Evolutionary conservation across 140 eudicot species (phyloP).

Genomic region (Oenanthe javanica): DNA sequence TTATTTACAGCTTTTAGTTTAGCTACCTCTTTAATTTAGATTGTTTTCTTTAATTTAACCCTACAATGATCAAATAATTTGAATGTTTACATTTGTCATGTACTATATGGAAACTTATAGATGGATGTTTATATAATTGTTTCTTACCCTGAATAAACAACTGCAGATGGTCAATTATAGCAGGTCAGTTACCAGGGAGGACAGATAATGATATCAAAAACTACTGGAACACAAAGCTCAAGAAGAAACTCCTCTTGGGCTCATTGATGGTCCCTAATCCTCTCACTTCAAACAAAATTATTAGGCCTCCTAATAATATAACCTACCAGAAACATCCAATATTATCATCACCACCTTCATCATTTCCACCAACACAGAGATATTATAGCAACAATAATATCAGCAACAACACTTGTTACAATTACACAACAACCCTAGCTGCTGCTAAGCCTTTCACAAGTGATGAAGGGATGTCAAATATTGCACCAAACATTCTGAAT

Average conservation of each 20-base stretch:
- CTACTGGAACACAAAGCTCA: conserved; percentile 97
- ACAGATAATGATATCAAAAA: conserved; percentile 97
- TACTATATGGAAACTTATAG: background rate
- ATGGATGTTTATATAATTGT: background rate
- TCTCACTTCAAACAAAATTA: conserved; percentile 15
- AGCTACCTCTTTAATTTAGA: background rate
- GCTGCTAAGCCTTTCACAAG: conserved; percentile 9
- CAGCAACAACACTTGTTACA: background rate
- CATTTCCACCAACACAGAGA: conserved; percentile 22
- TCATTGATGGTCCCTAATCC: conserved; percentile 20
- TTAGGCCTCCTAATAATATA: background rate
- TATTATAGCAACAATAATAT: conserved; percentile 22
- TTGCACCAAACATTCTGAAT: conserved; percentile 9
- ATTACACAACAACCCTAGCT: background rate
- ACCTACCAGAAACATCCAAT: background rate
- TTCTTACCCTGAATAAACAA: background rate
- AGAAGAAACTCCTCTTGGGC: conserved; percentile 73
- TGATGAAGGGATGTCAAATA: conserved; percentile 27
- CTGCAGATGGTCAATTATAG: conserved; percentile 95
- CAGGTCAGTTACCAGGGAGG: conserved; percentile 95
- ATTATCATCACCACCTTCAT: background rate
- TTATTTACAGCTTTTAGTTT: background rate
- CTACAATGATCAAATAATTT: background rate
- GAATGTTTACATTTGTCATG: background rate
- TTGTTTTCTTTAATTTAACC: background rate